Evolutionary conservation across 257 asterid species (phyloP).

Genomic region (Leonotis leonurus): DNA sequence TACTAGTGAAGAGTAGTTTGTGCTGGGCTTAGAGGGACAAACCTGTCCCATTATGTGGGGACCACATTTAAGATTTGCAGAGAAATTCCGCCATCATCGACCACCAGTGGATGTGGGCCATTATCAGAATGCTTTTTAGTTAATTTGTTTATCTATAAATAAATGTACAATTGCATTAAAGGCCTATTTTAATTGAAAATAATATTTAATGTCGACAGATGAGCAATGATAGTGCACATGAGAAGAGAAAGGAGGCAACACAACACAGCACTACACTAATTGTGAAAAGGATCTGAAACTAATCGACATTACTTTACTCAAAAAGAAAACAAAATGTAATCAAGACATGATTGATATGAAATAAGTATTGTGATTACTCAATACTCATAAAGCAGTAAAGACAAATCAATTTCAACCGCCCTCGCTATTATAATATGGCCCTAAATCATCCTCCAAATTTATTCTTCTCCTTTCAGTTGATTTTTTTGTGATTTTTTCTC

Average conservation of each 20-base stretch:
- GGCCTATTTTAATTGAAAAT: not conserved
- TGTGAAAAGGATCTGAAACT: slow-evolving; percentile 15
- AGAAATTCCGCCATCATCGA: slow-evolving; percentile 12
- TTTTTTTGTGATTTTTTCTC: too few relatives aligned
- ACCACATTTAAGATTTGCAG: slow-evolving; percentile 26
- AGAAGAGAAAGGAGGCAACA: slow-evolving; percentile 7
- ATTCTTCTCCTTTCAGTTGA: not conserved
- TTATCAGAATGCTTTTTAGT: slow-evolving; percentile 4
- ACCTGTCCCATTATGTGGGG: slow-evolving; percentile 25
- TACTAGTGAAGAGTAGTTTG: not conserved
- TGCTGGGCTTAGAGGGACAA: slow-evolving; percentile 33
- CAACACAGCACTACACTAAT: too few relatives aligned
- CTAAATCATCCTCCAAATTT: not conserved
- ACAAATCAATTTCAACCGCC: not conserved
- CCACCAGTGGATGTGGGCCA: slow-evolving; percentile 6
- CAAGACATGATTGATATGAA: not conserved
- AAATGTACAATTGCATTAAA: not conserved
- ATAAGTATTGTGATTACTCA: not conserved
- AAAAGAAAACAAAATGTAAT: not conserved
- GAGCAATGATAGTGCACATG: not conserved
- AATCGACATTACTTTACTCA: slow-evolving; percentile 10
- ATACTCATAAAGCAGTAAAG: not conserved
- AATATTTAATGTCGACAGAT: slow-evolving; percentile 20
- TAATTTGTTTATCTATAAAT: not conserved
- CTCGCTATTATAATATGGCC: not conserved